Percentiles rank a stretch among this genome's conserved stretches.
These are phyloP conservation scores for Isoetes taiwanensis DNA, from an alignment of 75 land plant genomes.

Conservation along the genomic window DNA sequence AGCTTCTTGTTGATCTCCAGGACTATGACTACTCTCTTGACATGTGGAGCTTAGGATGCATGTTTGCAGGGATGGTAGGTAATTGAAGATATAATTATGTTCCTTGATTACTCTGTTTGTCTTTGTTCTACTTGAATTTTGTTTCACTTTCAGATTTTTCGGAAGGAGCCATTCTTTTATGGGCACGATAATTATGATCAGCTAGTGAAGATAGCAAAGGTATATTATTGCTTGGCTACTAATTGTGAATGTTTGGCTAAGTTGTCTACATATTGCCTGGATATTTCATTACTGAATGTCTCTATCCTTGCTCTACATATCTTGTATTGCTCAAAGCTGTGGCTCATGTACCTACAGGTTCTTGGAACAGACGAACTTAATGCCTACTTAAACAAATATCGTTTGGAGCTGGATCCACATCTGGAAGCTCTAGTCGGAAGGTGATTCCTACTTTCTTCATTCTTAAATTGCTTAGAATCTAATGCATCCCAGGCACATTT, in stretches of 20 bases:
- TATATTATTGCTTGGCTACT: conserved; percentile 9
- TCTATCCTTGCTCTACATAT: no score
- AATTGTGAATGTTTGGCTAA: background rate
- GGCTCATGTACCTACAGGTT: conserved; percentile 35
- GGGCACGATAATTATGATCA: conserved; percentile 93
- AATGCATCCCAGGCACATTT: background rate
- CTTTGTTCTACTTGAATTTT: no score
- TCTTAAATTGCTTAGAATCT: background rate
- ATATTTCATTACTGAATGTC: background rate
- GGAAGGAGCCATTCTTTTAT: conserved; percentile 88
- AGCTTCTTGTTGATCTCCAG: conserved; percentile 76
- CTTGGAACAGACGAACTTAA: conserved; percentile 79
- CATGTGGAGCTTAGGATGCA: conserved; percentile 80
- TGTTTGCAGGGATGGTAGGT: conserved; percentile 88
- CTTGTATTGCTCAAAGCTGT: no score
- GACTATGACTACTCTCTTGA: conserved; percentile 78
- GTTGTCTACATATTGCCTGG: background rate
- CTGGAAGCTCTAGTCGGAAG: conserved; percentile 75
- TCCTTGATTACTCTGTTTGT: background rate
- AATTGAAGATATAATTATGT: background rate
- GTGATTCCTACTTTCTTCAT: conserved; percentile 11
- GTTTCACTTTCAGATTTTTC: conserved; percentile 89
- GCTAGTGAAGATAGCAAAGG: conserved; percentile 90
- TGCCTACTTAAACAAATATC: conserved; percentile 74
- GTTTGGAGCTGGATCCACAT: conserved; percentile 62